Base-by-base conservation (phyloP, 495 filamentous ascomycete species). In the Aspergillus campestris region DNA sequence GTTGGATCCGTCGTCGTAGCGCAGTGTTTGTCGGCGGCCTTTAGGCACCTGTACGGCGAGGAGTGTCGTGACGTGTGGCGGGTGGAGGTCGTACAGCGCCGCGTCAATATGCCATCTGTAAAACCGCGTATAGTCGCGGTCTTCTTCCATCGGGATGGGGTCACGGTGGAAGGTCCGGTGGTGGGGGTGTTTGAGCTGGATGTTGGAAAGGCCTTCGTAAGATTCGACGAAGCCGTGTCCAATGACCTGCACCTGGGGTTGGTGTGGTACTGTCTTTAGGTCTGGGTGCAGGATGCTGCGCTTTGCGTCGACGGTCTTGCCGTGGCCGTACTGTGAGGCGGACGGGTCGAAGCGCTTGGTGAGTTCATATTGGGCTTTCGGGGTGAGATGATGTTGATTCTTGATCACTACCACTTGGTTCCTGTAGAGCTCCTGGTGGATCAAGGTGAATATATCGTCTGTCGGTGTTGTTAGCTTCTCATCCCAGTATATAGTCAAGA, bases 91-190 rank as follows among this genome's bases (percentile, higher is more conserved):
- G 56, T 88, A 88, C 3, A 87, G 66, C 6, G 84, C 83, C 8
- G 84, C 84, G 57, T 88, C 84, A 44, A 88, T 86, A 53, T 88
- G 84, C 84, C 83, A 88, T 31, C 84, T 70, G 60, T 84, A 87
- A 62, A 86, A 88, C 18, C 83, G 77, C 5, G 84, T 87, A 59
- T 71, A 78, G 35, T 76, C 73, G 18, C 82, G 67, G 50, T 87
- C 82, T 38, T 84, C 78, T 3, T 74, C 71, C 12, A 69, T 72
- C 8, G 80, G 73, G 50, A 88, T 77, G 34, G 71, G 53, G 32
- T 78, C 72, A 36, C 79, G 76, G 59, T 87, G 83, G 59, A 88
- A 88, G 12, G 78, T 84, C 44, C 71, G 73, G 69, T 88, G 83
- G 53, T 88, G 83, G 0, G 84, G 84, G 56, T 88, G 84, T 44